phyloP scores from a whole-genome alignment of 1,139 yeast species.

The Candida sp. region DNA sequence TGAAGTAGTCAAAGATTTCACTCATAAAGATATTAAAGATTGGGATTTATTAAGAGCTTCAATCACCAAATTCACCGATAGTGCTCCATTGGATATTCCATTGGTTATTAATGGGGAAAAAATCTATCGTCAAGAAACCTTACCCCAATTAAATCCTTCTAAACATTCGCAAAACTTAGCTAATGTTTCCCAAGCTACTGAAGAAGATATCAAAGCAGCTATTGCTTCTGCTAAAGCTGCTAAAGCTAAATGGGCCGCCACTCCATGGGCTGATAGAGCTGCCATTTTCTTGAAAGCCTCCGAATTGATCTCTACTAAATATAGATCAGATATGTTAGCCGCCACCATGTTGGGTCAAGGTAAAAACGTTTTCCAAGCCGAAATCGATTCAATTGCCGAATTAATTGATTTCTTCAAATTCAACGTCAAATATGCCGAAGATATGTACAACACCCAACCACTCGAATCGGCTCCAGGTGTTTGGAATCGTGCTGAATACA shows the following conservation, averaged over 20 bases:
- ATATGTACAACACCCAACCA: conserved; percentile 81
- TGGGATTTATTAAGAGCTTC: conserved; percentile 80
- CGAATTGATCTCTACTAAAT: conserved; percentile 85
- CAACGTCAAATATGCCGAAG: conserved; percentile 87
- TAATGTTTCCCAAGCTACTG: conserved; percentile 69
- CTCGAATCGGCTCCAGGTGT: conserved; percentile 76
- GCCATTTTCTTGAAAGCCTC: conserved; percentile 94
- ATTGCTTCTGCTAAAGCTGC: conserved; percentile 75
- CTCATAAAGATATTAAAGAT: conserved; percentile 58
- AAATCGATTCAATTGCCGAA: conserved; percentile 91
- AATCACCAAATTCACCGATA: conserved; percentile 57
- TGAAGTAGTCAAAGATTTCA: conserved; percentile 62
- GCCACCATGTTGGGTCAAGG: conserved; percentile 99
- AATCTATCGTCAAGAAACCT: conserved; percentile 38
- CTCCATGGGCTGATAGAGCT: conserved; percentile 89
- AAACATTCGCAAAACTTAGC: conserved; percentile 73
- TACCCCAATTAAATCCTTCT: conserved; percentile 70
- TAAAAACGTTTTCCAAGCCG: conserved; percentile 96
- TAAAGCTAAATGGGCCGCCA: conserved; percentile 71
- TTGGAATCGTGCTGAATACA: conserved; percentile 96
- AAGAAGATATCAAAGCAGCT: conserved; percentile 63
- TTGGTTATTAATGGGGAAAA: conserved; percentile 80
- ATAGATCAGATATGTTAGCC: conserved; percentile 91
- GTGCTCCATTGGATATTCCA: conserved; percentile 68
- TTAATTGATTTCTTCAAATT: conserved; percentile 86